phyloP scores from a whole-genome alignment of 306 rosid genomes.

The Dicorynia guianensis region DNA sequence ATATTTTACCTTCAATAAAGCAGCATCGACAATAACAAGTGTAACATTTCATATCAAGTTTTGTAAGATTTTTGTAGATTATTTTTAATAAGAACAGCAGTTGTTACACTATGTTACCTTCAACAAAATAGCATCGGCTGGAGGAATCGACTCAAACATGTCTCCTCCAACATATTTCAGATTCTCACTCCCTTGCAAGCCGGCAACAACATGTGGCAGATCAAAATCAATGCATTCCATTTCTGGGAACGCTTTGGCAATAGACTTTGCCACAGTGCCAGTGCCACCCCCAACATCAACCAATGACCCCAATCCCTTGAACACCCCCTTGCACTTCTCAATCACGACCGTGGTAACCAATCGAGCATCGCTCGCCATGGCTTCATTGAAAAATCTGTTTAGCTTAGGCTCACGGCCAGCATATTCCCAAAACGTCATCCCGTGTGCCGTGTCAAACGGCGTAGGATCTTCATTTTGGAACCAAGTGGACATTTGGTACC shows the following conservation, averaged over 20 bases:
- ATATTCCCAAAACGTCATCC: constrained; percentile 41
- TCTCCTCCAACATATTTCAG: constrained; percentile 35
- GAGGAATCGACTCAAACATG: constrained; percentile 37
- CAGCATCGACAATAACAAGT: too few relatives aligned
- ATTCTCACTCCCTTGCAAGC: constrained; percentile 21
- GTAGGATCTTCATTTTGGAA: constrained; percentile 22
- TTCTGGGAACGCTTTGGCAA: constrained; percentile 44
- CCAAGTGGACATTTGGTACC: constrained; percentile 40
- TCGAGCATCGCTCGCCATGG: constrained; percentile 46
- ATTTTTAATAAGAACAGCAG: too few relatives aligned
- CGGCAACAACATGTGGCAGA: constrained; percentile 41
- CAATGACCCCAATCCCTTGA: constrained; percentile 47
- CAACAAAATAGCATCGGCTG: constrained; percentile 11
- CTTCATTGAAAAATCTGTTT: constrained; percentile 25
- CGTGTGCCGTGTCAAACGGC: constrained; percentile 29
- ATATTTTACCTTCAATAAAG: too few relatives aligned
- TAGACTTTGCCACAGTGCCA: constrained; percentile 46
- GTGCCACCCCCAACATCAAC: constrained; percentile 62
- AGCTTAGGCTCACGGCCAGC: not conserved
- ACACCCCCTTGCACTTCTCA: constrained; percentile 37
- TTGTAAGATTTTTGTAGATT: too few relatives aligned
- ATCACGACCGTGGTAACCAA: constrained; percentile 1
- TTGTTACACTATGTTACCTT: constrained; percentile 8
- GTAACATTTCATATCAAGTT: too few relatives aligned
- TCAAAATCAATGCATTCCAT: constrained; percentile 45